Evolutionary conservation across 352 stramenopile genomes (phyloP), one percentile per base, ranked within the genome.

Genomic region (Globisporangium takayamanum): DNA sequence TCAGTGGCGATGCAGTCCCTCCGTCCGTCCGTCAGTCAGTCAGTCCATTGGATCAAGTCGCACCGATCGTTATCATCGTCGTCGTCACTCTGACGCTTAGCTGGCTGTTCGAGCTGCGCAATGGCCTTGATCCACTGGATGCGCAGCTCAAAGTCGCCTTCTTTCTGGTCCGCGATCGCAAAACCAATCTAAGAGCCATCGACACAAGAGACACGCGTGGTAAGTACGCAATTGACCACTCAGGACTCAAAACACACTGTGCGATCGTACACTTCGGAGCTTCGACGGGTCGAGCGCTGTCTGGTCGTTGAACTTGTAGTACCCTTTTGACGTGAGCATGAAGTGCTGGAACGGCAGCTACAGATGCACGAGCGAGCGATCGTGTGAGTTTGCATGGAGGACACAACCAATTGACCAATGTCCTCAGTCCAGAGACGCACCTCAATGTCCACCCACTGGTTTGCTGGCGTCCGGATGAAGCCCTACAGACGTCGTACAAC

Each of bases 91-190:
- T 68, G 69, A 47, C 69, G 58, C 12, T 68, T 57, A 11, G 16
- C 41, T 1, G 33, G 62, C 25, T 67, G 67, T 49, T 81, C 73
- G 69, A 92, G 51, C 50, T 89, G 74, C 47, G 80, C 77, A 20
- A 92, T 57, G 8, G 83, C 85, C 67, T 94, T 94, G 56, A 94
- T 92, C 85, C 85, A 94, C 58, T 94, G 77, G 30, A 94, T 67
- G 44, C 77, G 75, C 53, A 94, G 68, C 70, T 92, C 77, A 59
- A 94, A 94, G 47, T 90, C 76, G 33, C 85, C 85, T 72, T 94
- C 85, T 42, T 89, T 87, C 57, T 94, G 77, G 64, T 94, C 85
- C 44, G 85, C 80, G 37, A 94, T 91, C 3, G 85, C 85, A 64
- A 94, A 88, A 0, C 85, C 85, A 46, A 94, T 73, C 82, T 94